Base-by-base conservation (phyloP, 2,329 filamentous ascomycete genomes). In the Monosporascus sp. region DNA sequence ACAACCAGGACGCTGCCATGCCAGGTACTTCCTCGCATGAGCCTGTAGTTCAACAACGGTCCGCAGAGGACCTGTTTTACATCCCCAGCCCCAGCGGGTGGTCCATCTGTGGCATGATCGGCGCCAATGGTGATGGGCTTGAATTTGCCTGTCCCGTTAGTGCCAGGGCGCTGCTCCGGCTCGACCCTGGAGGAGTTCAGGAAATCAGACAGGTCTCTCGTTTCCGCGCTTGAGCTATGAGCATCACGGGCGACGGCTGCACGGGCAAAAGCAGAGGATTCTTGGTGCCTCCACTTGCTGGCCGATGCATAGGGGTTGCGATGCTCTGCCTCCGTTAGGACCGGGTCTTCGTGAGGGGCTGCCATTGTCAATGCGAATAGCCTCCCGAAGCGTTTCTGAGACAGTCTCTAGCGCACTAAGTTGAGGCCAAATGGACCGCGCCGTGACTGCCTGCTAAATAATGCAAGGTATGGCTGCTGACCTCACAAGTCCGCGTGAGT, bases 1-100 rank as follows among this genome's bases (percentile, higher is more conserved):
- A 97, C 90, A 49, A 97, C 75, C 62, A 97, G 74, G 7, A 96
- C 88, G 68, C 90, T 96, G 54, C 93, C 92, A 62, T 89, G 77
- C 92, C 93, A 97, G 41, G 72, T 73, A 39, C 75, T 75, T 27
- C 78, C 79, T 62, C 86, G 82, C 82, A 88, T 91, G 64, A 82
- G 81, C 58, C 86, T 79, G 69, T 91, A 93, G 72, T 93, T 93
- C 57, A 93, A 72, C 59, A 93, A 73, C 20, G 89, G 89, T 1
- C 89, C 89, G 61, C 82, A 86, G 15, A 87, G 75, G 27, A 91
- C 78, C 56, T 88, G 82, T 63, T 74, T 78, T 46, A 77, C 78
- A 48, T 81, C 78, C 5, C 50, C 45, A 38, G 41, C 37, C 14
- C 50, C 58, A 25, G 65, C 62, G 5, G 66, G 60, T 7, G 59